Evolutionary conservation across 2,329 filamentous ascomycete species (phyloP), one percentile per base, ranked within the genome.

Genomic region (Botryotinia globosa): DNA sequence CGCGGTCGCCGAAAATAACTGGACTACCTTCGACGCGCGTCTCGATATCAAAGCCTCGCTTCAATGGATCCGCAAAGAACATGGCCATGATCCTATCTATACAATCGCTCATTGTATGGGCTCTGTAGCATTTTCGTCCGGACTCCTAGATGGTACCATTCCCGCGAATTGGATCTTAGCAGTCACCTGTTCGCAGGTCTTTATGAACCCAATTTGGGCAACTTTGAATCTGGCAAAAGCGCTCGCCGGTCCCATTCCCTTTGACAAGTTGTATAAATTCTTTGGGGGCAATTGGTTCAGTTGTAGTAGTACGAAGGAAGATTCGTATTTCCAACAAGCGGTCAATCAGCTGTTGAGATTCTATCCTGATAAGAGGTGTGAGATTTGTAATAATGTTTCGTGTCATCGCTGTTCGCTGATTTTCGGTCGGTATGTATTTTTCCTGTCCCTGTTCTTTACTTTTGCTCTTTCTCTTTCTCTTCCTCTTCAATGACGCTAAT

Each of bases 81-180:
- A 80, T 75, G 74, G 78, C 72, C 74, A 79, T n/a, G 76, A 79
- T 34, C 84, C 83, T 67, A 81, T 89, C 51, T 91, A 91, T 79
- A 85, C 85, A 4, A 83, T 91, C 51, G 84, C 86, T 1, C 89
- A 91, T 80, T 91, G 89, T 80, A 87, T 90, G 84, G 89, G 89
- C 39, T 86, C 87, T 61, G 87, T 91, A 0, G 87, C 89, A 1
- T 84, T 88, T 70, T 81, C 87, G 0, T 82, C 84, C 6, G 89
- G 88, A n/a, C 82, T 91, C 1, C 83, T 91, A 1, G 88, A 89
- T 78, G 88, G 89, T 54, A 87, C 86, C 0, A 87, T 91, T 69
- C 87, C 87, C 0, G 76, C 84, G 0, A 79, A 79, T 58, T 90
- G 88, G 87, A 84, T 91, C 76, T 80, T 82, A 29, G 89, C 89